These are phyloP conservation scores for Vitis rotundifolia DNA, from an alignment of 164 flowering plant genomes.

Conservation along the genomic window DNA sequence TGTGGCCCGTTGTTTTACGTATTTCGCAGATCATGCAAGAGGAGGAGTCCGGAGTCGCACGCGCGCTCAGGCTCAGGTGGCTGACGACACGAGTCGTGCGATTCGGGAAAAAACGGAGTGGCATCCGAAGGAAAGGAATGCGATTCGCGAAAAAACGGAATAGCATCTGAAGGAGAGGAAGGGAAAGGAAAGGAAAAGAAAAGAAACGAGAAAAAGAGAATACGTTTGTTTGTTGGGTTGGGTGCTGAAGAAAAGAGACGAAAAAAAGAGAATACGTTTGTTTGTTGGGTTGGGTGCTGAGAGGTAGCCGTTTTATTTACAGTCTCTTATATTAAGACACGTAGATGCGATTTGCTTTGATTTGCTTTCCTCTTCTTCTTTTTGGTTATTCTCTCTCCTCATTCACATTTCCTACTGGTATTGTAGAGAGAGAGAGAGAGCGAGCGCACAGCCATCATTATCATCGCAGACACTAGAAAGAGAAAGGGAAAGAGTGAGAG, in stretches of 20 bases:
- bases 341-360: constrained; percentile 11
- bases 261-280: too few species aligned
- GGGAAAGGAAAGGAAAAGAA: constrained; percentile 5
- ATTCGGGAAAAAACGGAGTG: too few species aligned
- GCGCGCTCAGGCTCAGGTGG: too few species aligned
- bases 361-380: background rate
- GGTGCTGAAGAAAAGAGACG: constrained; percentile 4
- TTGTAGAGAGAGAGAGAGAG: constrained; percentile 11
- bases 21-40: too few species aligned
- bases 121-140: too few species aligned
- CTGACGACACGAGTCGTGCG: too few species aligned
- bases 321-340: constrained; percentile 8
- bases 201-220: background rate
- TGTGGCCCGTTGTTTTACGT: too few species aligned
- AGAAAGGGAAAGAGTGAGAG: constrained; percentile 7
- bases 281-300: too few species aligned
- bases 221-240: too few species aligned
- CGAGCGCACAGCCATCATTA: background rate
- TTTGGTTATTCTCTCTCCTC: background rate
- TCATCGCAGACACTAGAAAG: constrained; percentile 2
- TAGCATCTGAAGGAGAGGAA: background rate
- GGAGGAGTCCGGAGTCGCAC: too few species aligned
- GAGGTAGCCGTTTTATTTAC: constrained; percentile 26
- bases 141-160: too few species aligned
- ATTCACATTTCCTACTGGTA: background rate